A percentile compares a stretch with the other conserved stretches of the same genome.
Conservation (phyloP, 164 flowering plant species). For the Cinnamomum micranthum region DNA sequence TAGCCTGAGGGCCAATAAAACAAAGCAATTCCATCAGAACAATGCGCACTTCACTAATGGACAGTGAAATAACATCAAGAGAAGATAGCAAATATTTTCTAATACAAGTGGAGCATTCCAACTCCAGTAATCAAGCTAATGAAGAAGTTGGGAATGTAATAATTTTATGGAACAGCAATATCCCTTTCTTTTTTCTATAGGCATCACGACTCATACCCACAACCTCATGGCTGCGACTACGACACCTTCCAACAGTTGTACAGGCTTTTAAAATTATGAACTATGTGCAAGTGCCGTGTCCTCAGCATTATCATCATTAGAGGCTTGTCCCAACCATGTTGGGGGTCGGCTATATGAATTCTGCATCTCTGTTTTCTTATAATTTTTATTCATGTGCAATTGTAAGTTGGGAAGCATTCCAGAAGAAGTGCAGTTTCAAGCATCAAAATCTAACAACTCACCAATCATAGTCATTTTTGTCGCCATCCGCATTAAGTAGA, state of each 20-base stretch:
- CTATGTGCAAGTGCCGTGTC: background rate
- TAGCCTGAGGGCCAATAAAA: conserved; percentile 50
- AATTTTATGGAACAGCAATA: background rate
- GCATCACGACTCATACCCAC: background rate
- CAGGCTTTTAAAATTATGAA: no score
- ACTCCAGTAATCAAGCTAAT: background rate
- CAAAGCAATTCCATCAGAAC: conserved; percentile 7
- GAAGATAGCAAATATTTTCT: background rate
- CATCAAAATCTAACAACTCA: conserved; percentile 23
- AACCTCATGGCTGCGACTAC: background rate
- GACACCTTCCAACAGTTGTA: no score
- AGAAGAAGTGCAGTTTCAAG: background rate
- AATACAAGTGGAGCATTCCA: background rate
- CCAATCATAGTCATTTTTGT: conserved; percentile 98
- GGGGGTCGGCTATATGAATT: no score
- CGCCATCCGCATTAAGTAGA: conserved; percentile 73
- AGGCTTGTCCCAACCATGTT: background rate
- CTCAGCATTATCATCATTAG: background rate
- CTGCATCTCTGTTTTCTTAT: background rate
- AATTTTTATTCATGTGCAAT: no score
- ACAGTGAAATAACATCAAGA: background rate
- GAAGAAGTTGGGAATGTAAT: background rate
- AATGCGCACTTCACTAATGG: background rate
- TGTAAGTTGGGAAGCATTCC: background rate
- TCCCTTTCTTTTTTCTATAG: background rate